Evolutionary conservation across 108 stramenopile genomes (phyloP), one percentile per base, ranked within the genome.

Genomic region (Cyclotella cryptica): DNA sequence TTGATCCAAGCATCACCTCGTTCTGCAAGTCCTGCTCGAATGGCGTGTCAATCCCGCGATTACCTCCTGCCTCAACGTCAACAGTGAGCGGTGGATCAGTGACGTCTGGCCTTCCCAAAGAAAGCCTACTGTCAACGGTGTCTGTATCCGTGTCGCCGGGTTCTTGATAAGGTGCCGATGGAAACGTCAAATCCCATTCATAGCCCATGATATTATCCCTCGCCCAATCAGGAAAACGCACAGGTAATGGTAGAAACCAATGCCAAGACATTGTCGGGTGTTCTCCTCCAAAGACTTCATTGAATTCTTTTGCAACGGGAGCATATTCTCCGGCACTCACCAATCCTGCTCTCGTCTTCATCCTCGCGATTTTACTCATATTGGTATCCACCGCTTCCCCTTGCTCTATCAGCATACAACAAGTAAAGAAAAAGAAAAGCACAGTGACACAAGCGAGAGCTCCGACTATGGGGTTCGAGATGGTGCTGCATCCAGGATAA

Each of bases 351-450:
- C 85, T 77, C 71, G 91, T 90, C 85, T 97, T 93, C 88, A 95
- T 87, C 8, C 96, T 86, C 44, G 97, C 98, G 80, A 99, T 99
- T 71, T 97, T 96, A 74, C 92, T 86, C 42, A 90, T 78, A 67
- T 96, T 95, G 14, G 93, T 96, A 66, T 85, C 62, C 30, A 98
- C 91, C 10, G 92, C 93, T 72, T 93, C 91, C 57, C 91, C 72
- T 84, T 98, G 97, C 75, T 99, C 98, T 41, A 87, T 71, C 40
- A 98, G 62, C 98, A 99, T 99, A 80, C 94, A 96, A 62, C 87
- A 78, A 19, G 98, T 99, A 80, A 99, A 99, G 49, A 98, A 61
- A 21, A 98, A 88, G 74, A 99, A 99, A 17, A 97, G 81, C 13
- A 93, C 47, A n/a, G 88, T 75, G 19, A 89, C 77, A 11, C 88